Conservation (phyloP, 352 stramenopile species). For the Globisporangium spiculum region DNA sequence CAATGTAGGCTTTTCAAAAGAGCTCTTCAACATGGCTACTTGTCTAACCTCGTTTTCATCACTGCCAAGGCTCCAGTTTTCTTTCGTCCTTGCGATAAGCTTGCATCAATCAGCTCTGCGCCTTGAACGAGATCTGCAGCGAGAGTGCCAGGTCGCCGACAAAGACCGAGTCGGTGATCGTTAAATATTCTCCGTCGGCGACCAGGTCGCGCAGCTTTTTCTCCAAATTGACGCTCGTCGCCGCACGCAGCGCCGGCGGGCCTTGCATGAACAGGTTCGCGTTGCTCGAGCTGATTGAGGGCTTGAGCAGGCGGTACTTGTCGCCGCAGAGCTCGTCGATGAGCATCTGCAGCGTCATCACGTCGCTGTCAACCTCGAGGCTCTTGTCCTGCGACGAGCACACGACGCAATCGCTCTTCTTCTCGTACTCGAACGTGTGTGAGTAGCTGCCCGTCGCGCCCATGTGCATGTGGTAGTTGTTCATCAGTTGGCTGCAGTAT, state of each 20-base stretch:
- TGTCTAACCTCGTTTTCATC: background rate
- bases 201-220: slow-evolving; percentile 90
- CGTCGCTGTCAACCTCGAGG: slow-evolving; percentile 45
- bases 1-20: background rate
- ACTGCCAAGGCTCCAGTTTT: background rate
- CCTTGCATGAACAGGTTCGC: slow-evolving; percentile 82
- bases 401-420: slow-evolving; percentile 86
- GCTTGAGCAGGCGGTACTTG: slow-evolving; percentile 64
- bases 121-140: slow-evolving; percentile 54
- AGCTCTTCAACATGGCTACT: background rate
- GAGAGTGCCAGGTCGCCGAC: slow-evolving; percentile 73
- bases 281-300: slow-evolving; percentile 62
- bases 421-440: slow-evolving; percentile 96
- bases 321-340: slow-evolving; percentile 63
- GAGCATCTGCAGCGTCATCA: slow-evolving; percentile 53
- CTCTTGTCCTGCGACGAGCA: slow-evolving; percentile 77
- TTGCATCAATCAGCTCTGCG: background rate
- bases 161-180: slow-evolving; percentile 94
- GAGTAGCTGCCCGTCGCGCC: slow-evolving; percentile 93
- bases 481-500: slow-evolving; percentile 95
- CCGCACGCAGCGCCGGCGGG: slow-evolving; percentile 75
- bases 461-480: slow-evolving; percentile 99
- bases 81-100: background rate
- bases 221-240: slow-evolving; percentile 90
- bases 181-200: slow-evolving; percentile 85